These are phyloP conservation scores for Sclerotinia subarctica DNA, from an alignment of 2,329 filamentous ascomycete genomes.

Conservation along the genomic window DNA sequence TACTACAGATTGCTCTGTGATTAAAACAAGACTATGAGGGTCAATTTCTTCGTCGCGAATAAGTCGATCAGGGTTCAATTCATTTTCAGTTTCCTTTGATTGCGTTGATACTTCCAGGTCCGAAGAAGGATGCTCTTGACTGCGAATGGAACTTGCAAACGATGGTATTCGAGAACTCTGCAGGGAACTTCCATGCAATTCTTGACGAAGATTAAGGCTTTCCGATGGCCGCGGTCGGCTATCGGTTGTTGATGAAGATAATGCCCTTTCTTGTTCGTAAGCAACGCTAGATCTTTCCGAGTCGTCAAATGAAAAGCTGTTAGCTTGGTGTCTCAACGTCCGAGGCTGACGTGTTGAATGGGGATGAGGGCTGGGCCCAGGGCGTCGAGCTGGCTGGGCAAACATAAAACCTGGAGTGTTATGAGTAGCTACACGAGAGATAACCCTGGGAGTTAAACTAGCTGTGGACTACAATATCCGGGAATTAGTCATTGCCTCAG, in stretches of 20 bases:
- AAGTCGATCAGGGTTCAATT: not conserved
- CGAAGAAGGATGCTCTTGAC: not conserved
- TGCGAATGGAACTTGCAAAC: conserved; percentile 1
- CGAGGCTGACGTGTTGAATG: conserved; percentile 23
- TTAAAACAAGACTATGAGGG: not conserved
- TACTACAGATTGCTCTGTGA: not conserved
- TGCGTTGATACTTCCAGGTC: not conserved
- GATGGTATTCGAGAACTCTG: conserved; percentile 28
- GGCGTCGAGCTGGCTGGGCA: conserved; percentile 35
- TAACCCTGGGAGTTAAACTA: conserved; percentile 32
- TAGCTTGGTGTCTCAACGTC: conserved; percentile 38
- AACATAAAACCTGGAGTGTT: conserved; percentile 37
- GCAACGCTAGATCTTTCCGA: conserved; percentile 37
- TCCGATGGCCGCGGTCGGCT: conserved; percentile 24
- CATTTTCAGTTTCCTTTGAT: not conserved
- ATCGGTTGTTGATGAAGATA: conserved; percentile 29
- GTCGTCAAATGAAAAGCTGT: conserved; percentile 39
- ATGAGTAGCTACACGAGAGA: conserved; percentile 29
- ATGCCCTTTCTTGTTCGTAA: conserved; percentile 34
- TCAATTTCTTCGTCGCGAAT: not conserved
- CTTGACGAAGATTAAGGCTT: conserved; percentile 31
- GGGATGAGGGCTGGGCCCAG: conserved; percentile 25
- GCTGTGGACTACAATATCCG: conserved; percentile 20
- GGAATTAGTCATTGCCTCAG: not conserved
- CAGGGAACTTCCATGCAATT: conserved; percentile 33